Percentiles rank a stretch among this genome's conserved stretches.
phyloP scores from a whole-genome alignment of 352 stramenopile species.

The Globisporangium paddicum region DNA sequence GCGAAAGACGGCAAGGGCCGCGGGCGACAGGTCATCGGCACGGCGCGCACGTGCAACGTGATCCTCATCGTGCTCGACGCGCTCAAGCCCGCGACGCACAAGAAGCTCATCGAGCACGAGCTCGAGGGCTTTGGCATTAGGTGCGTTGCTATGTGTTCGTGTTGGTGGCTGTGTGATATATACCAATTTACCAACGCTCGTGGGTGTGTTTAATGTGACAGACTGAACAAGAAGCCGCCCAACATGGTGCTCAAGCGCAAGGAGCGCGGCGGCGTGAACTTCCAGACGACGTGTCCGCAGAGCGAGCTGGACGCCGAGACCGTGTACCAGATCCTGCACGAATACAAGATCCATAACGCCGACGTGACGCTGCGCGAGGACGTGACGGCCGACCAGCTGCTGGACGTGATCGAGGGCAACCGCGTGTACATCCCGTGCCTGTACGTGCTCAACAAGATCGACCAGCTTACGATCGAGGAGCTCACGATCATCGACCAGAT shows the following conservation, averaged over 20 bases:
- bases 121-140: slow-evolving; percentile 98
- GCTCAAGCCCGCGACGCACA: slow-evolving; percentile 97
- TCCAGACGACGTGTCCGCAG: slow-evolving; percentile 92
- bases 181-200: too few relatives aligned
- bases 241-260: slow-evolving; percentile 97
- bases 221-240: slow-evolving; percentile 96
- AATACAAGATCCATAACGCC: slow-evolving; percentile 98
- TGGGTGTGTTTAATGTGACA: slow-evolving; percentile 9
- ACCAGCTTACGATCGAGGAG: slow-evolving; percentile 98
- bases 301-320: slow-evolving; percentile 94
- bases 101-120: slow-evolving; percentile 98
- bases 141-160: too few relatives aligned
- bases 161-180: too few relatives aligned
- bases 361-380: slow-evolving; percentile 96
- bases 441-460: slow-evolving; percentile 99
- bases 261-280: slow-evolving; percentile 96
- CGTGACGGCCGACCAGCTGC: slow-evolving; percentile 97
- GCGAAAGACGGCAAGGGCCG: slow-evolving; percentile 97
- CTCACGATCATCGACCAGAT: slow-evolving; percentile 98
- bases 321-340: slow-evolving; percentile 93
- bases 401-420: slow-evolving; percentile 99
- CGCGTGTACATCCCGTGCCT: slow-evolving; percentile 97
- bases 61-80: slow-evolving; percentile 98
- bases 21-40: slow-evolving; percentile 96
- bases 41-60: slow-evolving; percentile 96